Conservation (phyloP, 2,329 filamentous ascomycete species). For the Pseudofabraea citricarpa region DNA sequence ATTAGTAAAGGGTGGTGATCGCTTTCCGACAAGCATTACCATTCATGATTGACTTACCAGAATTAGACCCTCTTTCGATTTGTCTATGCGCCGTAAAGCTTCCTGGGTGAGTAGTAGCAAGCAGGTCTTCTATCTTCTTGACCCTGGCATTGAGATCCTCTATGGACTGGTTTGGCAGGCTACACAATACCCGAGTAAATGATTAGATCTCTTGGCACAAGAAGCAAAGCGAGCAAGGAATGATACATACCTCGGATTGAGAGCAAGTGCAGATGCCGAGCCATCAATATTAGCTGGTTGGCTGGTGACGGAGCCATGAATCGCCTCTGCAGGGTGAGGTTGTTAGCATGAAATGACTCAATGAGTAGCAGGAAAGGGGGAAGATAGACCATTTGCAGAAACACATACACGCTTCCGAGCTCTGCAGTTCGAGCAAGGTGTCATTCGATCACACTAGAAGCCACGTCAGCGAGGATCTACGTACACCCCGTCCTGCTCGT, state of each 20-base stretch:
- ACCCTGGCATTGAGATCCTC: slow-evolving; percentile 13
- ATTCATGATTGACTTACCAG: too few relatives aligned
- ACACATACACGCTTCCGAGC: slow-evolving; percentile 8
- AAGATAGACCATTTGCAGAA: slow-evolving; percentile 2
- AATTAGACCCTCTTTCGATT: neutral
- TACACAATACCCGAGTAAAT: too few relatives aligned
- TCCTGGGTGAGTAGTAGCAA: slow-evolving; percentile 3
- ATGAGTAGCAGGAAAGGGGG: slow-evolving; percentile 4
- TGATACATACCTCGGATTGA: too few relatives aligned
- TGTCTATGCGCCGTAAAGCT: neutral
- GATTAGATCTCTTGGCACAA: too few relatives aligned
- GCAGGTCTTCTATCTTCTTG: slow-evolving; percentile 13
- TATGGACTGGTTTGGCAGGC: slow-evolving; percentile 12
- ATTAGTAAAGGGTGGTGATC: too few relatives aligned
- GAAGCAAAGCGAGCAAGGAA: too few relatives aligned
- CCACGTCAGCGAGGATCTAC: too few relatives aligned
- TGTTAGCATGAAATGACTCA: too few relatives aligned
- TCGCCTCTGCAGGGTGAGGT: neutral
- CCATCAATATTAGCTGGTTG: neutral
- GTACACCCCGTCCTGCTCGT: too few relatives aligned
- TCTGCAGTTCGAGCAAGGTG: slow-evolving; percentile 22
- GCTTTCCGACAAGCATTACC: too few relatives aligned
- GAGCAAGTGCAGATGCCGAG: neutral
- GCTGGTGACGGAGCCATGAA: neutral
- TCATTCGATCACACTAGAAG: slow-evolving; percentile 13